These are phyloP conservation scores for Saposhnikovia divaricata DNA, from an alignment of 129 eudicot species.

Conservation along the genomic window DNA sequence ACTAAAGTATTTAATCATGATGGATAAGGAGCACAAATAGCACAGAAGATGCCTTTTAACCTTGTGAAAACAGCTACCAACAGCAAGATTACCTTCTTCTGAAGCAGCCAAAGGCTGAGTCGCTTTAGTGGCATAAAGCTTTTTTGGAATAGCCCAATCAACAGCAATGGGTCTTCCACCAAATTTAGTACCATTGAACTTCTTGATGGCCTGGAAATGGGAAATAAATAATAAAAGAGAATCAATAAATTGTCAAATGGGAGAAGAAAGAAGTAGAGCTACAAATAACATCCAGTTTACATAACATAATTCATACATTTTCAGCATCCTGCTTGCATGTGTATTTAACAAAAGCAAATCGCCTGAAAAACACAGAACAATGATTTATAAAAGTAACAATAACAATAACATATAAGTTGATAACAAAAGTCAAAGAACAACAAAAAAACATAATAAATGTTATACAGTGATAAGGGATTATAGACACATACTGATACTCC, in stretches of 20 bases:
- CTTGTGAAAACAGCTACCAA: neutral
- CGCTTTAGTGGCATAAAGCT: conserved; percentile 54
- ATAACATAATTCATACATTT: conserved; percentile 43
- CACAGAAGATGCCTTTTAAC: neutral
- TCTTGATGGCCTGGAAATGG: conserved; percentile 64
- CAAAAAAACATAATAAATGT: conserved; percentile 4
- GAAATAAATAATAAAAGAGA: neutral
- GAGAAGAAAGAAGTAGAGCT: neutral
- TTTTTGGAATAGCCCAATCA: conserved; percentile 96
- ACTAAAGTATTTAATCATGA: neutral
- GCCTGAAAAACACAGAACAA: conserved; percentile 27
- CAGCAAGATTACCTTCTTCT: conserved; percentile 45
- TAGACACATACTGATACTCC: conserved; percentile 51
- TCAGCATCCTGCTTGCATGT: conserved; percentile 94
- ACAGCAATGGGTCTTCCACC: conserved; percentile 85
- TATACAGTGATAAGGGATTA: neutral
- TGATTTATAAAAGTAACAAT: neutral
- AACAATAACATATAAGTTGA: neutral
- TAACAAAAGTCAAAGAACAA: neutral
- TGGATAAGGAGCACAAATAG: neutral
- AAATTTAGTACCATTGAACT: conserved; percentile 65
- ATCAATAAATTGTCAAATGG: neutral
- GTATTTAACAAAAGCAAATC: conserved; percentile 92
- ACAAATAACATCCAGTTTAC: conserved; percentile 3
- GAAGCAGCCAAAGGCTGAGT: conserved; percentile 19